These are phyloP conservation scores for Geopyxis carbonaria DNA, from an alignment of 495 filamentous ascomycete genomes.

Conservation along the genomic window DNA sequence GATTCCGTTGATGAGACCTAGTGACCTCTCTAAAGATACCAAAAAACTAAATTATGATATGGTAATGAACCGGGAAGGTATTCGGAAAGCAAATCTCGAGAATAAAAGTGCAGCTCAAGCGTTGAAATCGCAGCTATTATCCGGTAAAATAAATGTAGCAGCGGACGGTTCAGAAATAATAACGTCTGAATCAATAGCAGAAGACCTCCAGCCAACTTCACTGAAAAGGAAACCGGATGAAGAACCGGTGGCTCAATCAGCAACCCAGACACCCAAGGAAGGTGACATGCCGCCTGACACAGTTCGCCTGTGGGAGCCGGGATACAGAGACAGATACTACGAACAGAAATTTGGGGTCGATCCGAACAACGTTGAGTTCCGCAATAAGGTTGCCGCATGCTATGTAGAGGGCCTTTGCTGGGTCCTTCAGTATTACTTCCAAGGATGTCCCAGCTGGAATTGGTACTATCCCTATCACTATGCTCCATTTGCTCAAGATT, in stretches of 20 bases:
- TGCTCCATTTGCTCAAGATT: slow-evolving; percentile 91
- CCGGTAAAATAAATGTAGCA: slow-evolving; percentile 19
- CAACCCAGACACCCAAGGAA: slow-evolving; percentile 31
- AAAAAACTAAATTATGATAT: slow-evolving; percentile 61
- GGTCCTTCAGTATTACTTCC: slow-evolving; percentile 96
- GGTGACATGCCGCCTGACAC: slow-evolving; percentile 57
- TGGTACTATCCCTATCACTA: slow-evolving; percentile 99
- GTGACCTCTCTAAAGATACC: slow-evolving; percentile 43
- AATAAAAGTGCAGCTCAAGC: slow-evolving; percentile 91
- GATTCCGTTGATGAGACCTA: slow-evolving; percentile 44
- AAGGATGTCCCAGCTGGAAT: slow-evolving; percentile 93
- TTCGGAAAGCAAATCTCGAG: slow-evolving; percentile 60
- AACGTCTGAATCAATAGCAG: not conserved
- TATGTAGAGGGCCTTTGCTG: slow-evolving; percentile 97
- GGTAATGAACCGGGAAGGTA: slow-evolving; percentile 61
- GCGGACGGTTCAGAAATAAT: too few relatives aligned
- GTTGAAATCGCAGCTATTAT: slow-evolving; percentile 63
- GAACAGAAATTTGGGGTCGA: slow-evolving; percentile 90
- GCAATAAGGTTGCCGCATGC: slow-evolving; percentile 73
- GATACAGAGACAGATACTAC: slow-evolving; percentile 91
- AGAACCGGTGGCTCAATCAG: slow-evolving; percentile 41
- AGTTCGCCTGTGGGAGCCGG: slow-evolving; percentile 84
- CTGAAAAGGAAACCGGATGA: slow-evolving; percentile 44
- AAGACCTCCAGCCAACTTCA: not conserved
- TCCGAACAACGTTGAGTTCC: slow-evolving; percentile 64